Evolutionary conservation across 2,329 filamentous ascomycete genomes (phyloP).

Genomic region (Gliomastix tumulicola): DNA sequence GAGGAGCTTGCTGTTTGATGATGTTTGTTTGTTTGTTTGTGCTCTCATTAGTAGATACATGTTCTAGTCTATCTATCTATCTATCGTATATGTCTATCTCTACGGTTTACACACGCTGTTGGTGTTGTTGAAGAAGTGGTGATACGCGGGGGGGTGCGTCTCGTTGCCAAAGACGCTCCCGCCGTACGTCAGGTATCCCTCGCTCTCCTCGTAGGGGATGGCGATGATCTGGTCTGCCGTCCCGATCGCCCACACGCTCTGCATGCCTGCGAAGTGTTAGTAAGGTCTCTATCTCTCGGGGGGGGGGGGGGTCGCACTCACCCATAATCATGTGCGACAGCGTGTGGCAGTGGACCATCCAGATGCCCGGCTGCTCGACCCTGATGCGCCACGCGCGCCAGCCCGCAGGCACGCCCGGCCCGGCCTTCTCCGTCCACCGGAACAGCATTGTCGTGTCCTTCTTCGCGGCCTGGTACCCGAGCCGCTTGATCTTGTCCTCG

Average conservation of each 20-base stretch:
- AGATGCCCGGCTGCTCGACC: constrained; percentile 40
- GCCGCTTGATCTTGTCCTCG: constrained; percentile 23
- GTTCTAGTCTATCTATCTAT: too few relatives aligned
- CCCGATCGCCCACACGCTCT: background rate
- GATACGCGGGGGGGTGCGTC: background rate
- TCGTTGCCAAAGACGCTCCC: background rate
- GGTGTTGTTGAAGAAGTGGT: background rate
- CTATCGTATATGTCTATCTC: too few relatives aligned
- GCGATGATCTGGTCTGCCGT: background rate
- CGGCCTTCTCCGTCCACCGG: constrained; percentile 36
- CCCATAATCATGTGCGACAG: constrained; percentile 31
- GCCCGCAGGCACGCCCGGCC: constrained; percentile 33
- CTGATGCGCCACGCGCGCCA: constrained; percentile 55
- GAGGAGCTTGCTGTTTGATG: constrained; percentile 12
- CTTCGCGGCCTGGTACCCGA: constrained; percentile 20
- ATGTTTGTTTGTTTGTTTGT: too few relatives aligned
- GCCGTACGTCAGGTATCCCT: background rate
- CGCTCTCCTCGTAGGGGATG: background rate
- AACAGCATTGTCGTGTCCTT: constrained; percentile 49
- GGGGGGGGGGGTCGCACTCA: constrained; percentile 6
- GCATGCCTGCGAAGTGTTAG: background rate
- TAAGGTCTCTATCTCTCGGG: constrained; percentile 1
- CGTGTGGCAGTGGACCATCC: constrained; percentile 45
- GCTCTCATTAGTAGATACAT: too few relatives aligned
- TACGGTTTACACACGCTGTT: too few relatives aligned